Percentiles rank a stretch among this genome's conserved stretches.
Evolutionary conservation across 1,139 yeast species (phyloP).

Genomic region (Nakaseomyces bracarensis): DNA sequence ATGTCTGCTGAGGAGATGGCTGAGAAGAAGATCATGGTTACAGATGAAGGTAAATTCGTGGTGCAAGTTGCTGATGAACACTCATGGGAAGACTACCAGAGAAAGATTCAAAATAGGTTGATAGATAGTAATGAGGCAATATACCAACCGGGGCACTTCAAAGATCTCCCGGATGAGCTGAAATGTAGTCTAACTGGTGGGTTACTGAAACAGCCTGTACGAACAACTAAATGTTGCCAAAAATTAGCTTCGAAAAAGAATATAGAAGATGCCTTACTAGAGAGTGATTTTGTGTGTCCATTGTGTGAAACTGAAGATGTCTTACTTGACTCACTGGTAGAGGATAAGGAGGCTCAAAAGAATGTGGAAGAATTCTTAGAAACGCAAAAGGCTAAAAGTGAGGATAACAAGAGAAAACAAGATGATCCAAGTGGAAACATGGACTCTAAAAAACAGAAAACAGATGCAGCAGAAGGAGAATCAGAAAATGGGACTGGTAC

Average conservation of each 20-base stretch:
- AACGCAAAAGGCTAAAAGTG: slow-evolving; percentile 31
- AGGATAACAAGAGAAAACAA: slow-evolving; percentile 3
- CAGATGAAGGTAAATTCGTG: slow-evolving; percentile 92
- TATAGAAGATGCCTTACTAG: slow-evolving; percentile 69
- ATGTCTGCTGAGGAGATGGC: slow-evolving; percentile 52
- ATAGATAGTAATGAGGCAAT: slow-evolving; percentile 40
- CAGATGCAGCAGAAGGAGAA: slow-evolving; percentile 5
- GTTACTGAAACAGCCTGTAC: slow-evolving; percentile 65
- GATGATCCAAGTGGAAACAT: slow-evolving; percentile 4
- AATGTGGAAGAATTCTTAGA: slow-evolving; percentile 47
- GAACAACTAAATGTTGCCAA: slow-evolving; percentile 70
- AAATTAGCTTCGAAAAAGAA: slow-evolving; percentile 48
- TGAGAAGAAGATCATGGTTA: slow-evolving; percentile 73
- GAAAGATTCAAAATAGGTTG: slow-evolving; percentile 49
- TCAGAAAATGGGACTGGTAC: background rate
- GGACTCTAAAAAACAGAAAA: slow-evolving; percentile 10
- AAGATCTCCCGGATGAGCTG: slow-evolving; percentile 37
- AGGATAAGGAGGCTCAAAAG: slow-evolving; percentile 50
- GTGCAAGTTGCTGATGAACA: slow-evolving; percentile 89
- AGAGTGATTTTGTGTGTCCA: slow-evolving; percentile 85
- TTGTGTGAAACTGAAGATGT: slow-evolving; percentile 70
- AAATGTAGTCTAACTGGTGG: slow-evolving; percentile 53
- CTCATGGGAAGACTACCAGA: slow-evolving; percentile 85
- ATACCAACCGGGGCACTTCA: slow-evolving; percentile 27
- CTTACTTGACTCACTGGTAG: slow-evolving; percentile 60